Percentiles rank a stretch among this genome's conserved stretches.
Evolutionary conservation across 106 monocot genomes (phyloP).

Genomic region (Acorus calamus): DNA sequence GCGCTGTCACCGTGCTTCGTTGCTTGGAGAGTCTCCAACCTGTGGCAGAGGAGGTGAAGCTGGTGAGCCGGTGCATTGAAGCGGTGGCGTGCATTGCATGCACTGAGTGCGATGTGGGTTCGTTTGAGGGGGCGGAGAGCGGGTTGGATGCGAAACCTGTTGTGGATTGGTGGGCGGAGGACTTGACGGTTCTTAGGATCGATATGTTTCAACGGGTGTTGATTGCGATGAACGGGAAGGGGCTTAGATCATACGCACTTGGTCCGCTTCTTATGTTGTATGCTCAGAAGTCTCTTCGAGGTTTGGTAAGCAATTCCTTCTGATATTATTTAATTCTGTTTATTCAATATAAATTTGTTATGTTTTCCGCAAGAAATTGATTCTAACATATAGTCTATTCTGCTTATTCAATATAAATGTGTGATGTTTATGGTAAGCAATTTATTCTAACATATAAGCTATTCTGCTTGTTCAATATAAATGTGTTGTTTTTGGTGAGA

Average conservation of each 20-base stretch:
- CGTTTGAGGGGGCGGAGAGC: constrained; percentile 11
- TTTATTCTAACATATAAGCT: too few relatives aligned
- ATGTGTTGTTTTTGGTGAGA: too few relatives aligned
- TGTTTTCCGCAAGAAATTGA: too few relatives aligned
- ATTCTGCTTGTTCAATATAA: too few relatives aligned
- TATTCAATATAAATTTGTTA: too few relatives aligned
- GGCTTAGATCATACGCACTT: constrained; percentile 36
- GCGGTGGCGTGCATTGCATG: constrained; percentile 46
- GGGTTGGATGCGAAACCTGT: constrained; percentile 27
- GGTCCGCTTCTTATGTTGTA: constrained; percentile 30
- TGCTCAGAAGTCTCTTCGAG: constrained; percentile 53
- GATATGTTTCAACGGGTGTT: constrained; percentile 43
- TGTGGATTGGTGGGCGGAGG: constrained; percentile 51
- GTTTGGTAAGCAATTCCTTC: constrained; percentile 49
- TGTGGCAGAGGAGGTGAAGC: constrained; percentile 46
- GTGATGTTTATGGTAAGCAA: too few relatives aligned
- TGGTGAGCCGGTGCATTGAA: constrained; percentile 68
- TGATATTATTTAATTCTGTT: background rate
- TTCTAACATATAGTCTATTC: too few relatives aligned
- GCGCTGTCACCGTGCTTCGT: constrained; percentile 53
- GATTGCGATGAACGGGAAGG: constrained; percentile 37
- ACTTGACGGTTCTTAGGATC: constrained; percentile 35
- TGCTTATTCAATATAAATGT: too few relatives aligned
- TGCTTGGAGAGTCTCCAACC: constrained; percentile 53
- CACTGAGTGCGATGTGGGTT: constrained; percentile 28